A percentile compares a stretch with the other conserved stretches of the same genome.
Conservation (phyloP, 257 asterid species). For the Przewalskia tangutica region DNA sequence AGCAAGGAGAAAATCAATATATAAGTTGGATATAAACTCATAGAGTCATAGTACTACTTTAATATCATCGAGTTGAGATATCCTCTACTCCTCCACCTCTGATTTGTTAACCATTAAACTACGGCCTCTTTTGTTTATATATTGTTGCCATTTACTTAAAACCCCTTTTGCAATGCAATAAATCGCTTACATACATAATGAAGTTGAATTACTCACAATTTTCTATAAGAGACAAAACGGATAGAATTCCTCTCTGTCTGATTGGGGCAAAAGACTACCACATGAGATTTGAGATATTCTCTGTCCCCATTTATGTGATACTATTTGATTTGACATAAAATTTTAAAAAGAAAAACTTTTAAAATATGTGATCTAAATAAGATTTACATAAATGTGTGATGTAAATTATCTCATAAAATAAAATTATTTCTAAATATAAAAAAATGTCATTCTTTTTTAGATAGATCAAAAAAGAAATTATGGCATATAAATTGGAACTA, state of each 20-base stretch:
- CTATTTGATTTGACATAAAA: too few species aligned
- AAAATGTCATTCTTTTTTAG: too few species aligned
- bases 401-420: too few species aligned
- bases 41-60: too few species aligned
- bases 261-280: slow-evolving; percentile 12
- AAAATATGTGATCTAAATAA: too few species aligned
- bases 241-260: not conserved
- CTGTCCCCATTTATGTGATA: too few species aligned
- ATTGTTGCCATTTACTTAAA: not conserved
- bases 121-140: not conserved
- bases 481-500: too few species aligned
- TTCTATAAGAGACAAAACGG: not conserved
- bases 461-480: too few species aligned
- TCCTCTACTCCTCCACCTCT: not conserved
- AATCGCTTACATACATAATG: not conserved
- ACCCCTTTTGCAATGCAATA: not conserved
- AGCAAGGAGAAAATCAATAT: not conserved
- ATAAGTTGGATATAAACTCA: not conserved
- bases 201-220: not conserved
- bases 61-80: not conserved
- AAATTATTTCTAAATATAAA: too few species aligned
- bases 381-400: too few species aligned
- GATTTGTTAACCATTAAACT: not conserved
- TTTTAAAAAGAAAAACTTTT: too few species aligned
- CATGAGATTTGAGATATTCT: not conserved